These are phyloP conservation scores for Globisporangium canariense DNA, from an alignment of 352 stramenopile species.

Conservation along the genomic window DNA sequence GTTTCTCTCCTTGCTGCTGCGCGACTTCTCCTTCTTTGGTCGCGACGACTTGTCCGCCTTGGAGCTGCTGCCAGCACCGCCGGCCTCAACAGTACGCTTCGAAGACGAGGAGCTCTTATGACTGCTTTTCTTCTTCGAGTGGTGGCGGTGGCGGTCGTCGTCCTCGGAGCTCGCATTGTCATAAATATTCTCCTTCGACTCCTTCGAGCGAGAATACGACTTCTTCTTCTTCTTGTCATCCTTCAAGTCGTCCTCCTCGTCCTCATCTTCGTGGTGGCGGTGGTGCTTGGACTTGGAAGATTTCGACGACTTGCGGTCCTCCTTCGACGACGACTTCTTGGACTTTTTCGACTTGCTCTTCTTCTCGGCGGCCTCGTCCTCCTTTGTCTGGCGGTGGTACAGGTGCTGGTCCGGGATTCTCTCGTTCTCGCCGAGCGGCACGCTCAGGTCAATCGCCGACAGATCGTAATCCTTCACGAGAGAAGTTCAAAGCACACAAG, in stretches of 20 bases:
- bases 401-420: constrained; percentile 80
- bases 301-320: constrained; percentile 40
- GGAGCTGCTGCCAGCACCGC: not conserved
- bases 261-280: constrained; percentile 19
- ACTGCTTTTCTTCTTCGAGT: constrained; percentile 40
- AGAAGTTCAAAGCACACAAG: not conserved
- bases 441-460: constrained; percentile 70
- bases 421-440: constrained; percentile 72
- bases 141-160: constrained; percentile 22
- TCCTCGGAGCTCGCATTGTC: constrained; percentile 41
- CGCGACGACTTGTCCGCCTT: constrained; percentile 30
- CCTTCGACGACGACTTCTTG: constrained; percentile 27
- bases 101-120: constrained; percentile 23
- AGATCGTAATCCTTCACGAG: constrained; percentile 56
- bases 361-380: constrained; percentile 29
- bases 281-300: constrained; percentile 23
- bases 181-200: constrained; percentile 53
- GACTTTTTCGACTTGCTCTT: constrained; percentile 57
- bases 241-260: constrained; percentile 1
- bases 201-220: constrained; percentile 31
- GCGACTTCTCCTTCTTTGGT: constrained; percentile 45
- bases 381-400: constrained; percentile 58
- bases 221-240: constrained; percentile 42
- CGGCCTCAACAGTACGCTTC: constrained; percentile 3
- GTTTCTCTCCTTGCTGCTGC: constrained; percentile 26